Base-by-base conservation (phyloP, 768 basidiomycete genomes). In the Tricholoma terreum region DNA sequence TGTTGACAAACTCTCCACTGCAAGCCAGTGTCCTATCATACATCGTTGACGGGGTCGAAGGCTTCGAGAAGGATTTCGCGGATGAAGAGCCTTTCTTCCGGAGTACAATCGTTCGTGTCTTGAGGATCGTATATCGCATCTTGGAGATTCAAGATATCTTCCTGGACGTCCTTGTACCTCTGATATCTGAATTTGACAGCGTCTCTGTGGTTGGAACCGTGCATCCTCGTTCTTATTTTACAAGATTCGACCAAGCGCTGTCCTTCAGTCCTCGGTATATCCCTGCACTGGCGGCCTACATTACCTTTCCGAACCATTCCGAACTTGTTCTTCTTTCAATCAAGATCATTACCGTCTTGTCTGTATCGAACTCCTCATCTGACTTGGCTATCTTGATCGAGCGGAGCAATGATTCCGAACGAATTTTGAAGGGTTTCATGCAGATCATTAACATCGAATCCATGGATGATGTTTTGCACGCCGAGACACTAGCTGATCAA, bases 121-220 rank as follows among this genome's bases (percentile, higher is more conserved):
- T 98, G 34, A 79, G 94, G 53, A 92, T 96, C 60, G 78, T 92
- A 14, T 82, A 86, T 59, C 86, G 93, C 1, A 80, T 90, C 0
- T 75, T 98, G 56, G 90, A 94, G 60, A 80, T 93, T 24, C 94
- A 98, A 66, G 86, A 90, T 50, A 81, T 93, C 55, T 97, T 95
- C 77, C 78, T 94, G 40, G 94, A 98, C 54, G 86, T 94, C 21
- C 82, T 96, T 50, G 74, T 96, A 3, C 92, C 93, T 2, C 73
- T 89, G 19, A 80, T 95, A 7, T 75, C 82, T 17, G 87, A 92
- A 54, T 77, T 85, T 56, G 83, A 84, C 58, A 82, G 80, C 58
- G 69, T 81, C 0, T 69, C 81, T 0, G 67, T 86, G 46, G 71
- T 84, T 22, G 84, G 84, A 27, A 77, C 74, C 7, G 70, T 83